Conservation (phyloP, 495 filamentous ascomycete species). For the Neurospora sp. region DNA sequence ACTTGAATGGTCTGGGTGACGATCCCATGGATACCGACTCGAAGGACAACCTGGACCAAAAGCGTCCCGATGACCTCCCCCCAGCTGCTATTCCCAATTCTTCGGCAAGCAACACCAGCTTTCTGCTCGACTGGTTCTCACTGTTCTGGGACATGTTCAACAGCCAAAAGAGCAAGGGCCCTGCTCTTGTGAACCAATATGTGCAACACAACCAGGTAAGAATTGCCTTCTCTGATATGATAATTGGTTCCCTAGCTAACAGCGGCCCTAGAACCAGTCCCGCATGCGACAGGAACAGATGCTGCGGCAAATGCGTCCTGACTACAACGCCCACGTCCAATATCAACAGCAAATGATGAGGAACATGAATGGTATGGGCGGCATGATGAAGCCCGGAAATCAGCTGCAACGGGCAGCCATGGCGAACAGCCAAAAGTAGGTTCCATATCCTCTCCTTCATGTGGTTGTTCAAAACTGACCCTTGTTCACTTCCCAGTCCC, state of each 20-base stretch:
- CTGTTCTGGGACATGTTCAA: conserved; percentile 93
- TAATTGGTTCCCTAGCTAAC: conserved; percentile 6
- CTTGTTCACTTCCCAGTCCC: conserved; percentile 36
- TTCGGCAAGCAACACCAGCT: conserved; percentile 57
- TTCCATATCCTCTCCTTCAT: conserved; percentile 1
- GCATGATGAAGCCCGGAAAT: conserved; percentile 37
- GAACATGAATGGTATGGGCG: conserved; percentile 40
- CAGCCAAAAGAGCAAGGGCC: conserved; percentile 57
- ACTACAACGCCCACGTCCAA: conserved; percentile 28
- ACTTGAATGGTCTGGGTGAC: conserved; percentile 65
- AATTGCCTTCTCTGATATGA: background rate
- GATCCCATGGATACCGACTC: conserved; percentile 73
- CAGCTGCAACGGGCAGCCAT: conserved; percentile 64
- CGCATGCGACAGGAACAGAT: conserved; percentile 46
- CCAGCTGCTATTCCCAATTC: conserved; percentile 44
- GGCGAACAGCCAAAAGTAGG: conserved; percentile 68
- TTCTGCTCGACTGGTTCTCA: conserved; percentile 90
- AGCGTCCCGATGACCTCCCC: conserved; percentile 70
- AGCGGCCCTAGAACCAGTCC: conserved; percentile 45
- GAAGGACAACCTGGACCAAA: conserved; percentile 64
- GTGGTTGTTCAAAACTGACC: conserved; percentile 14
- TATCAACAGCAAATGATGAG: conserved; percentile 48
- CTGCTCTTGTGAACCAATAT: conserved; percentile 52
- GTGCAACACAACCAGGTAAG: conserved; percentile 73
- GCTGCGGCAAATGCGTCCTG: conserved; percentile 15